These are phyloP conservation scores for Kodamaea kaohsiungensis DNA, from an alignment of 805 yeast species.

Conservation along the genomic window DNA sequence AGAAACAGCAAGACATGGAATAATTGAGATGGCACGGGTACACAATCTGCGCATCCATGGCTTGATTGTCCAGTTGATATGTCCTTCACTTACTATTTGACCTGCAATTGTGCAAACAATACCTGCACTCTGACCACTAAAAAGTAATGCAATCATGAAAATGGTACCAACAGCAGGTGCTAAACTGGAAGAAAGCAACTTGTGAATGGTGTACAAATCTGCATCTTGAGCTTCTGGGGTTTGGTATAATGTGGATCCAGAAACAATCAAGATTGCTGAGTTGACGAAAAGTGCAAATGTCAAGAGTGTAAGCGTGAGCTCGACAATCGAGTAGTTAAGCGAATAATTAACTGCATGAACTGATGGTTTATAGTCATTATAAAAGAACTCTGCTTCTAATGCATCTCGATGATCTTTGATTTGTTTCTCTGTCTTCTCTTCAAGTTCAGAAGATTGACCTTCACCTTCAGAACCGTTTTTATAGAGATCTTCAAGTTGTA, in stretches of 20 bases:
- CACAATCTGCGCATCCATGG: conserved; percentile 82
- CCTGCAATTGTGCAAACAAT: conserved; percentile 93
- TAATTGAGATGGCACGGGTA: conserved; percentile 75
- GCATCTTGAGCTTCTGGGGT: conserved; percentile 70
- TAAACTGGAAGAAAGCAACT: conserved; percentile 56
- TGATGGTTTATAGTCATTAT: conserved; percentile 64
- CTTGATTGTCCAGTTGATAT: conserved; percentile 72
- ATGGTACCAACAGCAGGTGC: conserved; percentile 80
- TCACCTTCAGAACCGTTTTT: neutral
- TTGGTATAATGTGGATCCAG: conserved; percentile 75
- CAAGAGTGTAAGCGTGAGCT: conserved; percentile 67
- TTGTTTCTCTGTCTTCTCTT: neutral
- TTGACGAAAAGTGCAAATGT: conserved; percentile 86
- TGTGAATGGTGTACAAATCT: conserved; percentile 76
- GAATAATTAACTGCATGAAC: conserved; percentile 71
- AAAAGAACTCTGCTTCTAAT: conserved; percentile 31
- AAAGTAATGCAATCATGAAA: conserved; percentile 79
- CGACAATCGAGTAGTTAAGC: conserved; percentile 69
- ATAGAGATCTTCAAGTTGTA: conserved; percentile 21
- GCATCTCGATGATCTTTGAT: conserved; percentile 2
- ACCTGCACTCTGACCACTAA: conserved; percentile 90
- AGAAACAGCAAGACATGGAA: conserved; percentile 79
- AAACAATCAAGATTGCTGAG: conserved; percentile 75
- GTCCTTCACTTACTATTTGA: conserved; percentile 90
- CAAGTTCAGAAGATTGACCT: conserved; percentile 9